Evolutionary conservation across 208 protist species (phyloP).

Genomic region (Leishmania martiniquensis): DNA sequence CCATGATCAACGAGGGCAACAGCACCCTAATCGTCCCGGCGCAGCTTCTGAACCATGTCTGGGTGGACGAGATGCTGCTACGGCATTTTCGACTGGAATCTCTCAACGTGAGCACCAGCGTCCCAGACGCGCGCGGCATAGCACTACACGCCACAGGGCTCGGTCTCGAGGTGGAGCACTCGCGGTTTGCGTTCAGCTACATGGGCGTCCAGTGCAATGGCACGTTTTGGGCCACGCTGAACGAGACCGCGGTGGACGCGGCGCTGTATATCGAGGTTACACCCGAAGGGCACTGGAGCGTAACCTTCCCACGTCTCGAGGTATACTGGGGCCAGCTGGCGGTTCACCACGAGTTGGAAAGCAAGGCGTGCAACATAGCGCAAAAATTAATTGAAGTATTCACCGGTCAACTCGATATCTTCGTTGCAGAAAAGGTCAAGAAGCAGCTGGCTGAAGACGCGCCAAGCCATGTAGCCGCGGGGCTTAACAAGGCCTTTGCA

Average conservation of each 20-base stretch:
- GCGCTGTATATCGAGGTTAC: constrained; percentile 24
- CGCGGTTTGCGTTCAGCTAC: constrained; percentile 50
- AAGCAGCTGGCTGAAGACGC: constrained; percentile 35
- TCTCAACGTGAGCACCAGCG: constrained; percentile 23
- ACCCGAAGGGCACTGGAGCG: constrained; percentile 40
- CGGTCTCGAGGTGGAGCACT: constrained; percentile 42
- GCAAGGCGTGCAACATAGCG: constrained; percentile 38
- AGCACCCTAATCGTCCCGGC: constrained; percentile 37
- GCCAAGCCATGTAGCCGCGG: constrained; percentile 25
- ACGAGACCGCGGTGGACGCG: constrained; percentile 34
- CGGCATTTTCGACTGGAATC: constrained; percentile 33
- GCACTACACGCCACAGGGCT: constrained; percentile 28
- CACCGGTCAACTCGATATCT: constrained; percentile 56
- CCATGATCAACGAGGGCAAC: constrained; percentile 25
- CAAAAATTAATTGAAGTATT: constrained; percentile 55
- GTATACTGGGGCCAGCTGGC: constrained; percentile 51
- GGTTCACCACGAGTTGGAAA: constrained; percentile 50
- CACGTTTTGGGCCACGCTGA: constrained; percentile 39
- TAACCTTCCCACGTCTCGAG: constrained; percentile 15
- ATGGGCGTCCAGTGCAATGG: constrained; percentile 33
- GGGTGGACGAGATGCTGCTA: constrained; percentile 54
- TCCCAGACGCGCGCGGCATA: constrained; percentile 34
- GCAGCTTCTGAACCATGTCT: constrained; percentile 37
- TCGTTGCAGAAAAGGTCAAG: constrained; percentile 42
- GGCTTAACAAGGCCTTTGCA: constrained; percentile 21